A percentile compares a stretch with the other conserved stretches of the same genome.
Evolutionary conservation across 192 early-diverging fungal species (phyloP).

Genomic region (Tieghemiomyces parasiticus): DNA sequence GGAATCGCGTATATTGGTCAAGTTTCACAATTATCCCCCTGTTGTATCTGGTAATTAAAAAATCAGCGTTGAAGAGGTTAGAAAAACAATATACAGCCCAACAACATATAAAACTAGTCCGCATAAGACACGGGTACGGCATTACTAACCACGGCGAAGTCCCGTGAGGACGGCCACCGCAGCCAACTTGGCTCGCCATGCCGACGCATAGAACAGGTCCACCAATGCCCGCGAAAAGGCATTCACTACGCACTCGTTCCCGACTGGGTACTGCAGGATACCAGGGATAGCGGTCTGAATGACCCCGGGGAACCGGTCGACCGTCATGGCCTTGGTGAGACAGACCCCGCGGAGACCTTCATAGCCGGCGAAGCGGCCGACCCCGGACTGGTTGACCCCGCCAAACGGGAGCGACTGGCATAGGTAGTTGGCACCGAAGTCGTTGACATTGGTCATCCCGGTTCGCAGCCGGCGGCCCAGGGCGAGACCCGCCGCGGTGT

Average conservation of each 20-base stretch:
- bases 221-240: background rate
- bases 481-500: conserved; percentile 38
- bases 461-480: conserved; percentile 45
- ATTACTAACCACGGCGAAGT: no score
- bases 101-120: no score
- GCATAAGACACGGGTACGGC: no score
- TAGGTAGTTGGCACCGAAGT: conserved; percentile 73
- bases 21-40: no score
- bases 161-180: no score
- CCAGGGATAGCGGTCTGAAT: conserved; percentile 33
- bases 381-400: conserved; percentile 62
- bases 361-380: conserved; percentile 57
- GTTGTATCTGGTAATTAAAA: no score
- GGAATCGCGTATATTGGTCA: no score
- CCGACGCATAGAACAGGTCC: background rate
- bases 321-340: conserved; percentile 51
- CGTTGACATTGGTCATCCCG: conserved; percentile 78
- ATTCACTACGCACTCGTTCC: background rate
- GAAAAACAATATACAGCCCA: no score
- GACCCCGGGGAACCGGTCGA: conserved; percentile 44
- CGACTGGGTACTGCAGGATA: background rate
- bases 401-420: conserved; percentile 73
- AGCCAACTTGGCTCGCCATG: no score
- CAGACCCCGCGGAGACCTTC: conserved; percentile 61
- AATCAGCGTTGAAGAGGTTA: no score